Conservation (phyloP, 352 stramenopile genomes). For the Globisporangium cylindrosporum region DNA sequence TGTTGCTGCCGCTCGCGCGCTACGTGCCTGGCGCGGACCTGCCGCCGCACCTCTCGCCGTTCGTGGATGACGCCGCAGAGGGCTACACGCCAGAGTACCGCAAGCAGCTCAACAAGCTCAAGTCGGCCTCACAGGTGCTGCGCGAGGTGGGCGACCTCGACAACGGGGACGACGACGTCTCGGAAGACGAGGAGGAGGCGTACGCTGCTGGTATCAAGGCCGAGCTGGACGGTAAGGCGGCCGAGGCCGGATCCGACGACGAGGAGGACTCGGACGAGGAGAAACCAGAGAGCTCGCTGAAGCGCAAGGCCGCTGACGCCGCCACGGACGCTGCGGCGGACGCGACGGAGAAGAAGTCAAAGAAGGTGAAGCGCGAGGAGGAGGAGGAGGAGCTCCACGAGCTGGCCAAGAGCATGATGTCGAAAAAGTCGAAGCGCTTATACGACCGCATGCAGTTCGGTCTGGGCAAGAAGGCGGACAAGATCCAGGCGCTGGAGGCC, state of each 20-base stretch:
- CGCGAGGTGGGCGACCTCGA: slow-evolving; percentile 49
- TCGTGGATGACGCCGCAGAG: slow-evolving; percentile 96
- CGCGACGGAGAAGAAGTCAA: slow-evolving; percentile 56
- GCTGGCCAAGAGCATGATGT: slow-evolving; percentile 91
- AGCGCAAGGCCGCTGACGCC: slow-evolving; percentile 40
- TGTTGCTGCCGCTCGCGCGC: slow-evolving; percentile 90
- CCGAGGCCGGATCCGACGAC: slow-evolving; percentile 31
- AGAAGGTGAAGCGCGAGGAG: slow-evolving; percentile 75
- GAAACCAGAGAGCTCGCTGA: slow-evolving; percentile 29
- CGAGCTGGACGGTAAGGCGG: slow-evolving; percentile 53
- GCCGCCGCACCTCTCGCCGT: slow-evolving; percentile 92
- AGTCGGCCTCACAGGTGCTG: slow-evolving; percentile 75
- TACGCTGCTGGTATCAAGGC: slow-evolving; percentile 82
- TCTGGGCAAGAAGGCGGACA: slow-evolving; percentile 84
- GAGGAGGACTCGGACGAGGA: slow-evolving; percentile 34
- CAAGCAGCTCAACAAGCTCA: slow-evolving; percentile 85
- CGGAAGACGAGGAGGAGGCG: slow-evolving; percentile 64
- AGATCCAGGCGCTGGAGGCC: slow-evolving; percentile 79
- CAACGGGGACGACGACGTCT: slow-evolving; percentile 45
- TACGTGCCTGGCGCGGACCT: slow-evolving; percentile 93
- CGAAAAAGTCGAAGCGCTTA: slow-evolving; percentile 90
- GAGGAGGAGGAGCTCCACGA: slow-evolving; percentile 80
- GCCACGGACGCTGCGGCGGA: background rate
- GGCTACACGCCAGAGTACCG: slow-evolving; percentile 97
- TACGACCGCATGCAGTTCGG: slow-evolving; percentile 92